phyloP scores from a whole-genome alignment of 2,329 filamentous ascomycete genomes.

The Nothophoma quercina region DNA sequence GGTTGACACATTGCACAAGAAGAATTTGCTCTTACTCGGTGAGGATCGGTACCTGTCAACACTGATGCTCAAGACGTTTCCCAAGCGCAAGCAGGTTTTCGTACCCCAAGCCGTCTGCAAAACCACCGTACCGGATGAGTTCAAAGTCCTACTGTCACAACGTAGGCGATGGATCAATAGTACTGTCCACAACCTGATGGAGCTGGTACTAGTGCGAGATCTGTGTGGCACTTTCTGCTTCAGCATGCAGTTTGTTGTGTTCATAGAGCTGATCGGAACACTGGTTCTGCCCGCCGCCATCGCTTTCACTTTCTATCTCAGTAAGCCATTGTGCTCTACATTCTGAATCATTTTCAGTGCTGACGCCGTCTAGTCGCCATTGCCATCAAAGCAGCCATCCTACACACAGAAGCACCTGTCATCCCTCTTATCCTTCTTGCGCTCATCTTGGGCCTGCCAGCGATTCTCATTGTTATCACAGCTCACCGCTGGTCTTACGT shows the following conservation, averaged over 20 bases:
- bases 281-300: slow-evolving; percentile 95
- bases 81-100: slow-evolving; percentile 98
- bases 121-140: slow-evolving; percentile 92
- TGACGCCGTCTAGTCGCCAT: slow-evolving; percentile 71
- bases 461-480: slow-evolving; percentile 88
- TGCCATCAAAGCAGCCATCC: slow-evolving; percentile 74
- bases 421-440: slow-evolving; percentile 90
- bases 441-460: slow-evolving; percentile 92
- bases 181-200: slow-evolving; percentile 98
- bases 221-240: slow-evolving; percentile 99
- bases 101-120: slow-evolving; percentile 99
- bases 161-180: slow-evolving; percentile 99
- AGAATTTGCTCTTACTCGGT: slow-evolving; percentile 89
- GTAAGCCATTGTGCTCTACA: slow-evolving; percentile 62
- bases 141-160: slow-evolving; percentile 91
- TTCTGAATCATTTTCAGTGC: slow-evolving; percentile 16
- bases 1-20: slow-evolving; percentile 97
- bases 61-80: slow-evolving; percentile 97
- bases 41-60: slow-evolving; percentile 96
- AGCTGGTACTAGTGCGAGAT: slow-evolving; percentile 92
- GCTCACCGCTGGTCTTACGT: slow-evolving; percentile 94
- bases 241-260: slow-evolving; percentile 99
- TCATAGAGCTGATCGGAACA: slow-evolving; percentile 93
- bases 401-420: slow-evolving; percentile 69
- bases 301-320: slow-evolving; percentile 94